Base-by-base conservation (phyloP, 192 early-diverging fungal species). In the Umbelopsis ramanniana region DNA sequence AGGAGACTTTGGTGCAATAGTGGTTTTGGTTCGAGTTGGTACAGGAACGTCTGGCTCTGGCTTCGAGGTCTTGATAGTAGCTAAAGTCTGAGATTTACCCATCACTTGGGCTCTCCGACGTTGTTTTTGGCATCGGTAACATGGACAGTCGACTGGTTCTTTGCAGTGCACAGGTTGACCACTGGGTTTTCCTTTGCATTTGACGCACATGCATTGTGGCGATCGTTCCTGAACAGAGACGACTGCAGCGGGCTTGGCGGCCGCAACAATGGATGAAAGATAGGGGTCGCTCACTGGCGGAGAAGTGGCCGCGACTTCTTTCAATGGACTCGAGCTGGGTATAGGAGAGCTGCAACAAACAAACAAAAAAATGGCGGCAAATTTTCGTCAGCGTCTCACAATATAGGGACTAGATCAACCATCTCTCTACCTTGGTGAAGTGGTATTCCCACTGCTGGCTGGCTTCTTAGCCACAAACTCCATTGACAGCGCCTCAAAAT, bases 121-220 rank as follows among this genome's bases (percentile, higher is more conserved):
- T 35, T 80, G 79, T 24, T 74, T 71, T 74, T 76, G 68, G 24
- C 79, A 80, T 19, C 68, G 76, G 46, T 76, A 80, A 46, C 79
- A 80, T 46, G 48, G 17, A 57, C 79, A 80, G 29, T 52, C 45
- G 14, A 48, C 35, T 17, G 50, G 47, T 14, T 48, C 47, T 17
- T 52, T 50, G 67, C 77, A 79, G 69, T 70, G 69, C 14, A 54
- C 53, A 50, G 71, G 29, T 40, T 35, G 45, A 9, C 70, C 50
- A 0, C 67, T 17, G 23, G 66, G 33, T 29, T 70, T 63, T 17
- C 22, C 48, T 48, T 71, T 55, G 38, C 67, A 68, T 68, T 54
- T 15, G 12, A 67, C 26, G 22, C 71, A 68, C 45, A 71, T 70
- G 50, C 46, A 52, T 38, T 38, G 37, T 23, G 70, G 12, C 26